Base-by-base conservation (phyloP, 2,329 filamentous ascomycete genomes). In the Plenodomus lindquistii region DNA sequence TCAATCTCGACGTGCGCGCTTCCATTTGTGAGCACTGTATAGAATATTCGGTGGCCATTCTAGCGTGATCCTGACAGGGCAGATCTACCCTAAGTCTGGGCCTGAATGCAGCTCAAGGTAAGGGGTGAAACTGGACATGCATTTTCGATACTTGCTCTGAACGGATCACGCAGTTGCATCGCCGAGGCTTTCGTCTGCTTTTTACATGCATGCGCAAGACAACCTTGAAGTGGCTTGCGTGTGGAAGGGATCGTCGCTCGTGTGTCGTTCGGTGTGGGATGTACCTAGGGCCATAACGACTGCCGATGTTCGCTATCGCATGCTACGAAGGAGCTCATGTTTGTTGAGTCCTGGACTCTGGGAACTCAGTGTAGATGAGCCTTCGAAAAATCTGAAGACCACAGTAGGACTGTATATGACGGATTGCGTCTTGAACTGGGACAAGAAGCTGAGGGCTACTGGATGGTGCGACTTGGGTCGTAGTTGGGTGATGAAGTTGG, bases 41-140 rank as follows among this genome's bases (percentile, higher is more conserved):
- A 45, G 56, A 59, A 53, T 31, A 42, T 59, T 59, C 55, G 51
- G 40, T 34, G 40, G 44, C 40, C 35, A 13, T 59, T 59, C 54
- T 59, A 59, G 48, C 54, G 56, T 34, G 24, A 24, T 31, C 11
- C 27, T 31, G 27, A 15, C 4, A 15, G 11, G 27, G 10, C 15
- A 15, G 6, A 4, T 31, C 27, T 31, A 31, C 27, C 27, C 27
- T 31, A 13, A 31, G 11, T 4, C 11, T 31, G 27, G 15, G 11
- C 31, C 34, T 43, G 34, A 20, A 37, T 4, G 29, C 6, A 15
- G 6, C 27, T 31, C 27, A 4, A 31, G 27, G 9, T 13, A 15
- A 15, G 27, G 6, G 15, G 6, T 8, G 27, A 31, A 15, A 13
- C 10, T 15, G 27, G 11, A 15, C 6, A 15, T 7, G 27, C 27